Evolutionary conservation across 2,329 filamentous ascomycete genomes (phyloP).

Genomic region (Colletotrichum paranaense): DNA sequence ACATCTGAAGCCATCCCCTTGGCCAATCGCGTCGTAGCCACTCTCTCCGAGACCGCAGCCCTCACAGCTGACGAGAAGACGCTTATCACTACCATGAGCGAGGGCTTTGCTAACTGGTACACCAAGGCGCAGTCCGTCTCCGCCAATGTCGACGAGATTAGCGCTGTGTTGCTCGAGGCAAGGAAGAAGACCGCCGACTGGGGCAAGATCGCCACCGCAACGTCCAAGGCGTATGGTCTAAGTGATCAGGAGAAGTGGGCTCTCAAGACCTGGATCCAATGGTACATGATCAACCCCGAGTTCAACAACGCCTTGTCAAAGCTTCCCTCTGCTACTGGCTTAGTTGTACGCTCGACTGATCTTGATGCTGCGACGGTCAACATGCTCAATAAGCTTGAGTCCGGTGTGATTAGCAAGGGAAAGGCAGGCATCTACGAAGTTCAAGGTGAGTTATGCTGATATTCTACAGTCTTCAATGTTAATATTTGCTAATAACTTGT

Average conservation of each 20-base stretch:
- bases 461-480: neutral
- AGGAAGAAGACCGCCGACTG: neutral
- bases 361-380: neutral
- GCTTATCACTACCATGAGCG: neutral
- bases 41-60: neutral
- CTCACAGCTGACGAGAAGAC: neutral
- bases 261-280: neutral
- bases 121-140: neutral
- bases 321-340: neutral
- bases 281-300: neutral
- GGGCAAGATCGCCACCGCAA: neutral
- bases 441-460: neutral
- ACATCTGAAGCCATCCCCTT: neutral
- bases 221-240: neutral
- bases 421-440: neutral
- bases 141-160: neutral
- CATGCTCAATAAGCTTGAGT: slow-evolving; percentile 1
- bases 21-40: neutral
- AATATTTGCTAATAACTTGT: neutral
- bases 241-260: neutral
- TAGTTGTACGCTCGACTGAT: neutral
- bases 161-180: neutral
- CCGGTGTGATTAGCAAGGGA: neutral
- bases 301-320: neutral
- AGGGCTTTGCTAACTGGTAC: neutral